These are phyloP conservation scores for Suillus subaureus DNA, from an alignment of 768 basidiomycete genomes.

Conservation along the genomic window DNA sequence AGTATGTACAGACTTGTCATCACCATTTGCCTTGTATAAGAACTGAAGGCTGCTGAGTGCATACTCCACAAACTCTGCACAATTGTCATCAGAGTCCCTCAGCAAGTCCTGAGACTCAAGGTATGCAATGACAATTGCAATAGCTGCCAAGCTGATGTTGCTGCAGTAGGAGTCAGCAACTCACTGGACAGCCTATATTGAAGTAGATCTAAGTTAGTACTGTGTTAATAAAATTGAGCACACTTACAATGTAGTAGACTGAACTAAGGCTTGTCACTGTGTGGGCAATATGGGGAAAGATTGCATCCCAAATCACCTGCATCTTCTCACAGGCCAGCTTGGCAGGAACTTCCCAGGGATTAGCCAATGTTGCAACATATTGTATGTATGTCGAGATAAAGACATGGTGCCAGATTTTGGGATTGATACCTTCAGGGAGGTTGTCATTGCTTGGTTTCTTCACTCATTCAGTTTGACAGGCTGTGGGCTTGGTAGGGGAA, in stretches of 20 bases:
- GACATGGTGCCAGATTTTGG: not conserved
- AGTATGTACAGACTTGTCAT: not conserved
- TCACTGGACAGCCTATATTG: not conserved
- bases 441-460: not conserved
- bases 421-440: not conserved
- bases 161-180: not conserved
- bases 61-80: not conserved
- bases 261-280: not conserved
- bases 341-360: not conserved
- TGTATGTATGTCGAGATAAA: constrained; percentile 1
- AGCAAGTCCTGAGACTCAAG: not conserved
- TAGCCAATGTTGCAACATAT: not conserved
- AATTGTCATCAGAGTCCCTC: not conserved
- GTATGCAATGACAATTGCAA: not conserved
- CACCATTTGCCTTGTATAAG: not conserved
- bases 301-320: not conserved
- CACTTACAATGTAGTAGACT: not conserved
- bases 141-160: not conserved
- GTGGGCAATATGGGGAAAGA: not conserved
- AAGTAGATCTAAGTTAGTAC: not conserved
- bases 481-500: not conserved
- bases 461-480: not conserved
- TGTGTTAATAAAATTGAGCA: not conserved
- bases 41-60: not conserved
- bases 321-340: constrained; percentile 1